Evolutionary conservation across 2,329 filamentous ascomycete species (phyloP).

Genomic region (Verticillium alfalfae): DNA sequence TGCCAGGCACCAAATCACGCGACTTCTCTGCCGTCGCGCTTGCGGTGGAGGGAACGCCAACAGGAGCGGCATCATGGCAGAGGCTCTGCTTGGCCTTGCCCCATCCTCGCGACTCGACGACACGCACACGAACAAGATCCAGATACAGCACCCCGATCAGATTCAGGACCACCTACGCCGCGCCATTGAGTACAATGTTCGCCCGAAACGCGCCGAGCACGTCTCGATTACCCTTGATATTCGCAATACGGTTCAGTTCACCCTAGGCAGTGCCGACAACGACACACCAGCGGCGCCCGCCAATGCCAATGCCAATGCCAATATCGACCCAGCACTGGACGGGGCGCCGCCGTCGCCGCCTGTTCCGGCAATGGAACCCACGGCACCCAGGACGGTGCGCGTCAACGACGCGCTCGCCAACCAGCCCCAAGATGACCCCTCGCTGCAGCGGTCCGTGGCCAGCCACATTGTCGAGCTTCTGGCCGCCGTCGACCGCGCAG

Average conservation of each 20-base stretch:
- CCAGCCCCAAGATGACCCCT: slow-evolving; percentile 42
- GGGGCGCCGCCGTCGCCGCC: slow-evolving; percentile 7
- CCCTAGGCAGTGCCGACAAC: slow-evolving; percentile 30
- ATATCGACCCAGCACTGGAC: slow-evolving; percentile 27
- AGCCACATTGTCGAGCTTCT: slow-evolving; percentile 40
- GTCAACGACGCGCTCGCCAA: slow-evolving; percentile 40
- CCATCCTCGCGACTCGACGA: slow-evolving; percentile 11
- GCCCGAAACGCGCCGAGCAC: slow-evolving; percentile 43
- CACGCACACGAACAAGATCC: slow-evolving; percentile 17
- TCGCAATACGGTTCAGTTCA: slow-evolving; percentile 35
- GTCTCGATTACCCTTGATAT: slow-evolving; percentile 42
- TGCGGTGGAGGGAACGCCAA: no score
- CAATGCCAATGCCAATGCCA: slow-evolving; percentile 13
- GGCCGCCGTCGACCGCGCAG: slow-evolving; percentile 38
- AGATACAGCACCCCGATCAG: slow-evolving; percentile 36
- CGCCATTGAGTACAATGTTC: slow-evolving; percentile 34
- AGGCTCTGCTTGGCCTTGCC: slow-evolving; percentile 17
- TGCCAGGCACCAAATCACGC: slow-evolving; percentile 2
- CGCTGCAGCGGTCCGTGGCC: slow-evolving; percentile 42
- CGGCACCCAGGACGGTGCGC: slow-evolving; percentile 27
- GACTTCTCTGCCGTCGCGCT: slow-evolving; percentile 1
- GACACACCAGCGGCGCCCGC: slow-evolving; percentile 17
- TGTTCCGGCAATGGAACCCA: not conserved
- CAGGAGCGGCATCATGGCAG: slow-evolving; percentile 12
- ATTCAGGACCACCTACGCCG: slow-evolving; percentile 38